phyloP scores from a whole-genome alignment of 2,329 filamentous ascomycete genomes.

The Thermothelomyces thermophilus region DNA sequence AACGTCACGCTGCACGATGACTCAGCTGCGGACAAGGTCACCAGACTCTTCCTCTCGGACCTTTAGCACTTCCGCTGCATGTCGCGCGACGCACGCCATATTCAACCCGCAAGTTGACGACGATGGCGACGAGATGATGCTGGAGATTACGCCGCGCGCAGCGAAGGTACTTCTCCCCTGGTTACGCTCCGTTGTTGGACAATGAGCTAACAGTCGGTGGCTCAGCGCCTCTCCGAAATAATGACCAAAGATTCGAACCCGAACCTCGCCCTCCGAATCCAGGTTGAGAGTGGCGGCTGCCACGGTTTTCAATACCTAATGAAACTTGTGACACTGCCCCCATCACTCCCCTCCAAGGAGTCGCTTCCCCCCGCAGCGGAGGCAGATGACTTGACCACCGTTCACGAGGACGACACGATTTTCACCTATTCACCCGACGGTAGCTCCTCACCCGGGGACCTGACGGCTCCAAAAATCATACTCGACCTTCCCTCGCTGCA shows the following conservation, averaged over 20 bases:
- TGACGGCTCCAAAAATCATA: slow-evolving; percentile 64
- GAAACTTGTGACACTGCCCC: slow-evolving; percentile 64
- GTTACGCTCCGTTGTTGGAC: neutral
- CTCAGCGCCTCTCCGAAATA: slow-evolving; percentile 67
- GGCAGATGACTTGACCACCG: slow-evolving; percentile 27
- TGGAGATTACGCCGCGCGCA: slow-evolving; percentile 80
- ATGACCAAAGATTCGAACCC: slow-evolving; percentile 68
- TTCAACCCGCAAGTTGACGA: slow-evolving; percentile 74
- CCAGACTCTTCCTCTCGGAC: neutral
- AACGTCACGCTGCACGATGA: neutral
- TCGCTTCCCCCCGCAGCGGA: slow-evolving; percentile 23
- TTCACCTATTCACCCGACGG: slow-evolving; percentile 62
- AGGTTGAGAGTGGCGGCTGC: slow-evolving; percentile 88
- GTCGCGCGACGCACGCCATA: slow-evolving; percentile 42
- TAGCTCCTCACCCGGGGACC: slow-evolving; percentile 28
- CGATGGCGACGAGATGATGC: slow-evolving; percentile 72
- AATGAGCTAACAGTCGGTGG: neutral
- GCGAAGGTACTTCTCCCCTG: slow-evolving; percentile 55
- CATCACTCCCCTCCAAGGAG: slow-evolving; percentile 23
- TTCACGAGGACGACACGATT: slow-evolving; percentile 75
- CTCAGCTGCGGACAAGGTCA: neutral
- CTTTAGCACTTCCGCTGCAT: slow-evolving; percentile 35
- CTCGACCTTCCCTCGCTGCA: slow-evolving; percentile 84
- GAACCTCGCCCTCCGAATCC: slow-evolving; percentile 78
- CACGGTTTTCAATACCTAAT: slow-evolving; percentile 98